Conservation (phyloP, 2,329 filamentous ascomycete genomes). For the Biscogniauxia mediterranea region DNA sequence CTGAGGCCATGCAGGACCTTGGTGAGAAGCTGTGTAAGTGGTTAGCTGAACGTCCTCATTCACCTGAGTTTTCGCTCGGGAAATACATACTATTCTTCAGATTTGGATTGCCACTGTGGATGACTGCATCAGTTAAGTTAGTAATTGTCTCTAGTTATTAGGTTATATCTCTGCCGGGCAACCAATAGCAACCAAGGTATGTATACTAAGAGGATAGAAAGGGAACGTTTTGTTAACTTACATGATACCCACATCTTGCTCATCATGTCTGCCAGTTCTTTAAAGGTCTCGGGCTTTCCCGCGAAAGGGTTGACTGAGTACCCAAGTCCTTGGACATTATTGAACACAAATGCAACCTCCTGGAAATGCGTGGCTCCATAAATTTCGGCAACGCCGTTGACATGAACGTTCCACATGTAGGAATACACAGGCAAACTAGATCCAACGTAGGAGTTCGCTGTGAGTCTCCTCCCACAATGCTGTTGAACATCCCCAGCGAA, state of each 20-base stretch:
- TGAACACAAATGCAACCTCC: constrained; percentile 54
- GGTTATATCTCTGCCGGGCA: too few species aligned
- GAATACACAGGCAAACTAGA: constrained; percentile 52
- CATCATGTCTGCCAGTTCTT: constrained; percentile 46
- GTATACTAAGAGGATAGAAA: too few species aligned
- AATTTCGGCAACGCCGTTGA: constrained; percentile 27
- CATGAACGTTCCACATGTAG: constrained; percentile 45
- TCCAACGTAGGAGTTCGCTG: constrained; percentile 50
- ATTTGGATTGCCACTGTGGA: constrained; percentile 46
- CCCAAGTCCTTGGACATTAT: constrained; percentile 48
- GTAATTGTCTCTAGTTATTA: not conserved
- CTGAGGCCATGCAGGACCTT: constrained; percentile 37
- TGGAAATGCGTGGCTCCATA: constrained; percentile 40
- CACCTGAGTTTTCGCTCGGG: not conserved
- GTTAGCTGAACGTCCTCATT: not conserved
- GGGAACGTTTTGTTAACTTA: too few species aligned
- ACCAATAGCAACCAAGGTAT: too few species aligned
- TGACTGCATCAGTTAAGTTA: constrained; percentile 27
- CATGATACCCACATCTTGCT: constrained; percentile 43
- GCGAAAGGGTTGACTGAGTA: constrained; percentile 41
- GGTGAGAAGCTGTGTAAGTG: constrained; percentile 4
- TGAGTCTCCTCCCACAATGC: constrained; percentile 52
- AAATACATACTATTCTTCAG: not conserved
- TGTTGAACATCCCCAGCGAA: constrained; percentile 55
- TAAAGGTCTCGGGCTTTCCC: constrained; percentile 40